phyloP scores from a whole-genome alignment of 768 basidiomycete genomes.

The Tricholoma furcatifolium region DNA sequence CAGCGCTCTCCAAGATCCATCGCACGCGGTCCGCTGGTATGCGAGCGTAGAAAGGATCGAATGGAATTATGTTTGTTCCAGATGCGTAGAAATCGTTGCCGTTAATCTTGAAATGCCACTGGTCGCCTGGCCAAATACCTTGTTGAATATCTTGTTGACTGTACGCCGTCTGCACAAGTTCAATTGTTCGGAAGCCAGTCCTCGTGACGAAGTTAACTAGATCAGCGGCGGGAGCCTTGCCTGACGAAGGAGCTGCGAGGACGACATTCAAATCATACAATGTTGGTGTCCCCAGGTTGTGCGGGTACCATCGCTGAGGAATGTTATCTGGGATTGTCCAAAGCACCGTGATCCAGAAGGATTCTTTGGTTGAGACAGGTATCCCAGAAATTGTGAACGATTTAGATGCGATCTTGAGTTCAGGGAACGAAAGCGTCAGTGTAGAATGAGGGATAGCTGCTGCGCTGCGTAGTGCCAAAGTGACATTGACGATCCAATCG shows the following conservation, averaged over 20 bases:
- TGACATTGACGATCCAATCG: conserved; percentile 57
- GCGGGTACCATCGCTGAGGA: conserved; percentile 54
- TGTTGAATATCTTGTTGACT: conserved; percentile 38
- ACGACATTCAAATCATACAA: conserved; percentile 50
- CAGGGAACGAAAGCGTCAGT: conserved; percentile 44
- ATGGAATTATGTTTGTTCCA: conserved; percentile 60
- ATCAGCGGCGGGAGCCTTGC: conserved; percentile 8
- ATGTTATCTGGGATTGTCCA: conserved; percentile 46
- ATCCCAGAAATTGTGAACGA: conserved; percentile 26
- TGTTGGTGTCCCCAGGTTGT: conserved; percentile 53
- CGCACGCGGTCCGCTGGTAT: conserved; percentile 47
- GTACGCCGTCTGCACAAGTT: conserved; percentile 49
- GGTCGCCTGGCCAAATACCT: conserved; percentile 58
- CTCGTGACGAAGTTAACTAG: conserved; percentile 38
- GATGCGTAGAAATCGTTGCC: conserved; percentile 54
- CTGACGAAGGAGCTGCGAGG: conserved; percentile 26
- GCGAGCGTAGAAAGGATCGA: conserved; percentile 58
- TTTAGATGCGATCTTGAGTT: conserved; percentile 40
- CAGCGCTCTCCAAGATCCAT: conserved; percentile 57
- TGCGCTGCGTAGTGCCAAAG: conserved; percentile 46
- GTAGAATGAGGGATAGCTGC: conserved; percentile 30
- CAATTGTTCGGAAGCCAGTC: conserved; percentile 60
- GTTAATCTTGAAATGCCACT: conserved; percentile 62
- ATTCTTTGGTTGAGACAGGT: conserved; percentile 20
- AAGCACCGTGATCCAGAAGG: conserved; percentile 40